Evolutionary conservation across 345 rosid species (phyloP), one percentile per base, ranked within the genome.

Genomic region (Eucalyptus leucophloia): DNA sequence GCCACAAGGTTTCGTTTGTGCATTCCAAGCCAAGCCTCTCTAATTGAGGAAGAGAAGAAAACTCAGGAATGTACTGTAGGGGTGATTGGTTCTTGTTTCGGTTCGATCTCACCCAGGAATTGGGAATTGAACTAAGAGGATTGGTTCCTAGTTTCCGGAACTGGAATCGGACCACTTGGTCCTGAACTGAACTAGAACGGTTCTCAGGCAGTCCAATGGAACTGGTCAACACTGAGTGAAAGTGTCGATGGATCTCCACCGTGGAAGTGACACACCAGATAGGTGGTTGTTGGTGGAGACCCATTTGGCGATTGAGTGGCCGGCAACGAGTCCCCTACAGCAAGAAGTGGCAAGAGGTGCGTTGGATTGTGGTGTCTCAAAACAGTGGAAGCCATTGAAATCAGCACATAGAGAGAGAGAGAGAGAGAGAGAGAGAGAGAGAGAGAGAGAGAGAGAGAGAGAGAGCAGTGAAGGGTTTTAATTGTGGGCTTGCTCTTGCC

Each of bases 231-330:
- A 91, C 90, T 96, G 92, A 86, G 98, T 94, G 92, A 94, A 96
- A 89, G 99, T 96, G 50, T 96, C 98, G 96, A 97, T 94, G 91
- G 97, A 96, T 95, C 98, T 94, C 93, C 90, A 92, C 62, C 0
- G 13, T 56, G 62, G 62, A 24, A 56, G 62, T 26, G 62, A 56
- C 30, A 11, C 30, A 26, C 94, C 91, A 91, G 8, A 40, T 77
- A 2, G 47, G 1, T 21, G 30, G 47, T 12, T 3, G 7, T 37
- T 12, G 30, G 47, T 26, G 47, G 3, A 40, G 85, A 40, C 9
- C 13, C 3, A 26, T 23, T 56, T 56, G 62, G 62, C 2, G 62
- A 56, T 56, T 56, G 62, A 56, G 62, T 56, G 14, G 62, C 13
- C 9, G 2, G 62, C 62, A 56, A 24, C 1, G 14, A 56, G 62